Evolutionary conservation across 495 filamentous ascomycete genomes (phyloP).

Genomic region (Xylaria scruposa): DNA sequence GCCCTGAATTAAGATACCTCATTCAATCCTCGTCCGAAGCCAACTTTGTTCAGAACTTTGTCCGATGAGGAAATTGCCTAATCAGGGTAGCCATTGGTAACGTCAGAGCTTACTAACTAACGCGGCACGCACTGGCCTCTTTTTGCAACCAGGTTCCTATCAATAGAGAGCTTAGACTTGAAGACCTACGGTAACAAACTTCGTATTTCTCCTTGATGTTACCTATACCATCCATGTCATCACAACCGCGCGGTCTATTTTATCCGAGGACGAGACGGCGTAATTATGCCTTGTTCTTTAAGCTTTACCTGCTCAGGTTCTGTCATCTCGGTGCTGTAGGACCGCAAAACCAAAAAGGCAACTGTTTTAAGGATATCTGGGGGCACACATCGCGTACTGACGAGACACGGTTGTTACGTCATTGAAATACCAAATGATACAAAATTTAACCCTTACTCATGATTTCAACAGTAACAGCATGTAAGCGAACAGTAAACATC

Average conservation of each 20-base stretch:
- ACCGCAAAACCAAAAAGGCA: background rate
- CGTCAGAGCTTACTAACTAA: constrained; percentile 12
- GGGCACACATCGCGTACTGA: background rate
- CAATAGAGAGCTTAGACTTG: background rate
- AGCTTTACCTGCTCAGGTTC: background rate
- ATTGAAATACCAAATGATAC: constrained; percentile 6
- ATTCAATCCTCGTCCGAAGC: background rate
- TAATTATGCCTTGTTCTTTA: background rate
- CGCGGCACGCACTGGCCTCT: background rate
- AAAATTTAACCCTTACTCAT: background rate
- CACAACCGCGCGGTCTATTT: background rate
- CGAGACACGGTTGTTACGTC: constrained; percentile 5
- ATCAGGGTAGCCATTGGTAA: constrained; percentile 10
- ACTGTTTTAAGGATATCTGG: constrained; percentile 1
- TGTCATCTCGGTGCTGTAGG: background rate
- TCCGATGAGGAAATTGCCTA: constrained; percentile 7
- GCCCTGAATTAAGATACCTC: background rate
- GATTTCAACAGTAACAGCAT: background rate
- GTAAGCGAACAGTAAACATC: constrained; percentile 23
- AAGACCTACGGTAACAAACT: background rate
- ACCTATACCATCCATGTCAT: background rate
- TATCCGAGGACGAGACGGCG: background rate
- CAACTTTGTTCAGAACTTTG: background rate
- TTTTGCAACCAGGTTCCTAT: background rate
- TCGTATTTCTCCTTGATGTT: background rate